These are phyloP conservation scores for Spathaspora sp. DNA, from an alignment of 805 yeast species.

Conservation along the genomic window DNA sequence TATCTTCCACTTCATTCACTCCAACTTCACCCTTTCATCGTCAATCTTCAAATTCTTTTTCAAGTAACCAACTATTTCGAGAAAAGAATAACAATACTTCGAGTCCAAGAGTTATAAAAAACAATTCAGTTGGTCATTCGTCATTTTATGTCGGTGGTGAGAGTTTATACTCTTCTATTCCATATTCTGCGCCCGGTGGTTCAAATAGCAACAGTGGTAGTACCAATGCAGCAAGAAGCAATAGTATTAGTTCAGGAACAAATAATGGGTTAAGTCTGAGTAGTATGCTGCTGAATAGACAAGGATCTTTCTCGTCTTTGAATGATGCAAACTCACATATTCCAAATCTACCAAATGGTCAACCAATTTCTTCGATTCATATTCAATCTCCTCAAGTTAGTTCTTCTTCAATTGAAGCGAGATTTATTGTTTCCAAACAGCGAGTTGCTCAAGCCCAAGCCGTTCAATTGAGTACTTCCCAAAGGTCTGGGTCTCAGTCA, in stretches of 20 bases:
- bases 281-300: conserved; percentile 2
- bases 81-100: conserved; percentile 14
- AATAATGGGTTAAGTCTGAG: conserved; percentile 37
- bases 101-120: conserved; percentile 41
- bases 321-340: conserved; percentile 17
- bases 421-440: conserved; percentile 81
- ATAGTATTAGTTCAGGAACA: not conserved
- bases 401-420: conserved; percentile 67
- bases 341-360: conserved; percentile 55
- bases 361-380: conserved; percentile 56
- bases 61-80: conserved; percentile 11
- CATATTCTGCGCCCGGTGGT: conserved; percentile 72
- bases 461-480: conserved; percentile 30
- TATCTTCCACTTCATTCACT: conserved; percentile 1
- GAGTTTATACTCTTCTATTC: conserved; percentile 56
- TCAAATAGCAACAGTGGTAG: conserved; percentile 12
- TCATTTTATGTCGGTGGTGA: conserved; percentile 36
- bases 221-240: not conserved
- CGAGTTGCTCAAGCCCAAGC: conserved; percentile 55
- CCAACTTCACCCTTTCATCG: conserved; percentile 4
- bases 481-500: conserved; percentile 41
- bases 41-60: conserved; percentile 2
- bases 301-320: conserved; percentile 7
- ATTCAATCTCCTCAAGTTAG: conserved; percentile 67
- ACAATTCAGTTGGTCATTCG: conserved; percentile 37